Evolutionary conservation across 1,284 basidiomycete species (phyloP), one percentile per base, ranked within the genome.

Genomic region (Heimioporus retisporus): DNA sequence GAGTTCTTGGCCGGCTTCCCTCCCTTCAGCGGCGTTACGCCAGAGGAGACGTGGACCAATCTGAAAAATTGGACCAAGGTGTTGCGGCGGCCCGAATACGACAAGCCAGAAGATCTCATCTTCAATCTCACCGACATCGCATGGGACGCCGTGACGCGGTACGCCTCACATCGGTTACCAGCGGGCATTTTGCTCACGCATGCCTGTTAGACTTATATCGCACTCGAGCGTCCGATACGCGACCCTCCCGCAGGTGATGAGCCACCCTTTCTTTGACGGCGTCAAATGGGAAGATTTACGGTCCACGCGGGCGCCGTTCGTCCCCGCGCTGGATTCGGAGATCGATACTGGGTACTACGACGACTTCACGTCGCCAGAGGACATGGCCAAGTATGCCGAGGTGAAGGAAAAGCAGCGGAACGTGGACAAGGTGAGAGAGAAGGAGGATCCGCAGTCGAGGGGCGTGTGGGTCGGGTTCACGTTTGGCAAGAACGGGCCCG

Each of bases 1-100:
- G 96, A 99, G 82, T 98, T 98, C 82, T 85, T 98, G n/a, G 91
- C 93, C 21, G 96, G 96, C 28, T 99, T 98, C 84, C 98, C 98
- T 15, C 98, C 98, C 0, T 99, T 99, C 84, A 97, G 95, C 61
- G 98, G 98, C 18, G 90, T 93, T 55, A 96, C 93, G 0, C 94
- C 97, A 0, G 97, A 99, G 75, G 98, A 99, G 82, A 99, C 98
- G 0, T 99, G 98, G 96, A 96, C 96, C 25, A 99, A 99, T 80
- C 83, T 99, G 72, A 99, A 99, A 83, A 99, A 98, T 80, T 99
- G 98, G 98, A 89, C 92, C 31, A 94, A 94, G 72, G 95, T 97
- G 5, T 86, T 99, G 6, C 86, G 93, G 25, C 82, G 98, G 68
- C 98, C 98, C 2, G 94, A 98, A 71, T 99, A 99, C 75, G 96